Evolutionary conservation across 768 basidiomycete genomes (phyloP), one percentile per base, ranked within the genome.

Genomic region (Boletus speciosus): DNA sequence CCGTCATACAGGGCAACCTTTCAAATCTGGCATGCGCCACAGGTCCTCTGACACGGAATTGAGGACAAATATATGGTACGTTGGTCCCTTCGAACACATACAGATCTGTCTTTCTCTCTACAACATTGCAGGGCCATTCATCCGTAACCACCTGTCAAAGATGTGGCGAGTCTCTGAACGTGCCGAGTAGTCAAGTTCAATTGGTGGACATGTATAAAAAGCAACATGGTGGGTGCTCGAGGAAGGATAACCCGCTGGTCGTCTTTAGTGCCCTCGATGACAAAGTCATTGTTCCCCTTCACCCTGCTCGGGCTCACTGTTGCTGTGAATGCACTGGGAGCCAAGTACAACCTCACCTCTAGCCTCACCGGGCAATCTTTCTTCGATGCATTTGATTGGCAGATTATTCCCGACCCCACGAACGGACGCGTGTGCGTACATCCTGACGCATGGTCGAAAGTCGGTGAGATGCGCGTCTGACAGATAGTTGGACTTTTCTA

Each of bases 281-380:
- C 5, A 37, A 55, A 40, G 19, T 16, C 3, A 15, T 32, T 21
- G 6, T 8, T 35, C 31, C 29, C 23, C 19, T 40, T 34, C 6
- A 23, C 10, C 7, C 23, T 10, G 27, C 35, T 56, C 9, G 19
- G 4, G 16, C 39, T 47, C 19, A 8, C 37, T 29, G 19, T 34
- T 23, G 36, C 27, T 34, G 31, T 29, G 2, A 11, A 32, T 19
- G 49, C 55, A 19, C 31, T 16, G 6, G 56, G 56, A 5, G 56
- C 38, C 4, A 27, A 32, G 5, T 59, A 58, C 34, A 39, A n/a
- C 74, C 70, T 19, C 76, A 73, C 12, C 74, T 71, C 1, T 52
- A 79, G 72, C 53, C 70, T 75, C 61, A 65, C 71, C 16, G 83
- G 84, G 12, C 58, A 64, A 46, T 69, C 66, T 10, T 85, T 87